These are phyloP conservation scores for Echria macrotheca DNA, from an alignment of 495 filamentous ascomycete species.

Conservation along the genomic window DNA sequence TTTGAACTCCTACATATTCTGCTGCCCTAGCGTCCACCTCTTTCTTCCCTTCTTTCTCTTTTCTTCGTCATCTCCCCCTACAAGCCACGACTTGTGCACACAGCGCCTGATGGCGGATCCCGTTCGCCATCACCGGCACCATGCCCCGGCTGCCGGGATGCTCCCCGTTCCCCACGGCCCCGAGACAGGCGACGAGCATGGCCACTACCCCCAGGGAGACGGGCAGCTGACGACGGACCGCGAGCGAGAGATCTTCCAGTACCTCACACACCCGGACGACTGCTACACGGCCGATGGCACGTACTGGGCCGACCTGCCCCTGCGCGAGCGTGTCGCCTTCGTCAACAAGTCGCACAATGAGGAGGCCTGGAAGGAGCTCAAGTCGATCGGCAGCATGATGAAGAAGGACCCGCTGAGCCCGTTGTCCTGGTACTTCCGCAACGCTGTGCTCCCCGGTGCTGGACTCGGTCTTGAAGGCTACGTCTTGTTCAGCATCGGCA, in stretches of 20 bases:
- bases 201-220: constrained; percentile 26
- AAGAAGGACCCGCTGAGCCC: constrained; percentile 77
- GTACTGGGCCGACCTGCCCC: constrained; percentile 83
- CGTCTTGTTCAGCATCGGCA: constrained; percentile 91
- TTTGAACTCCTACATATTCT: too few relatives aligned
- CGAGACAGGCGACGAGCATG: constrained; percentile 37
- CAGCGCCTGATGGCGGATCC: constrained; percentile 29
- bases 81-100: too few relatives aligned
- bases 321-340: constrained; percentile 62
- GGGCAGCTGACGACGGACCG: constrained; percentile 46
- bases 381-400: constrained; percentile 64
- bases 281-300: constrained; percentile 70
- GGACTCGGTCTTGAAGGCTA: constrained; percentile 88
- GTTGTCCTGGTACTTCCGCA: constrained; percentile 74
- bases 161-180: constrained; percentile 47
- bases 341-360: constrained; percentile 59
- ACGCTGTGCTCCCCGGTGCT: constrained; percentile 83
- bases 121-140: constrained; percentile 35
- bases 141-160: constrained; percentile 37
- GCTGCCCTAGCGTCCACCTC: too few relatives aligned
- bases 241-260: constrained; percentile 67
- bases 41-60: background rate
- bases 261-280: constrained; percentile 74
- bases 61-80: background rate
- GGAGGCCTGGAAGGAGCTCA: constrained; percentile 62